These are phyloP conservation scores for Ocimum tenuiflorum DNA, from an alignment of 257 asterid species.

Conservation along the genomic window DNA sequence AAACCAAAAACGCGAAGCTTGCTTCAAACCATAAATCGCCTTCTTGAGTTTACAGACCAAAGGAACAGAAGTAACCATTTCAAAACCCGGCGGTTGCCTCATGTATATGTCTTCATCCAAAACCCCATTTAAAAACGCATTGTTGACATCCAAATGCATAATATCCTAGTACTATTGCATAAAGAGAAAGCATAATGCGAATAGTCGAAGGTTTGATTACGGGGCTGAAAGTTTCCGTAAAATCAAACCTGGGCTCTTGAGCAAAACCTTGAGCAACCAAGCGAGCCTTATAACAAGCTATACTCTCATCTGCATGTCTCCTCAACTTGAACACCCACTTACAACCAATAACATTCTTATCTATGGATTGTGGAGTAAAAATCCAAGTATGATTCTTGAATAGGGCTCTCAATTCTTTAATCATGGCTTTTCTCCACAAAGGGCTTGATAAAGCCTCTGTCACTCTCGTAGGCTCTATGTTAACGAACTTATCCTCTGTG, in stretches of 20 bases:
- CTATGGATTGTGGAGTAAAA: no score
- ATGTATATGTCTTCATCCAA: background rate
- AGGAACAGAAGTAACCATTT: background rate
- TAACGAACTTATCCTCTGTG: no score
- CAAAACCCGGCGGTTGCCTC: background rate
- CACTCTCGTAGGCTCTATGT: no score
- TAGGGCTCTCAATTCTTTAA: rapidly evolving
- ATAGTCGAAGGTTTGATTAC: background rate
- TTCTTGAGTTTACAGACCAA: no score
- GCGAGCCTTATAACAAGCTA: background rate
- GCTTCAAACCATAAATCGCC: background rate
- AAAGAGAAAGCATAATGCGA: background rate
- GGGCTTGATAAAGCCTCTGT: background rate
- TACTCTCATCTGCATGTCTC: background rate
- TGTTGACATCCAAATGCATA: background rate
- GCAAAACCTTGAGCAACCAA: background rate
- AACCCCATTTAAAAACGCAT: background rate
- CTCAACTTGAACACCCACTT: background rate
- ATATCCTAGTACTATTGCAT: rapidly evolving
- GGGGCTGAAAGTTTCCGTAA: no score
- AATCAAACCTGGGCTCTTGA: background rate
- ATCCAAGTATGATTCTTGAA: background rate
- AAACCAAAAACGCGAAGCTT: background rate
- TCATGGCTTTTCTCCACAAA: background rate
- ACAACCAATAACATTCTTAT: no score